Conservation (phyloP, 2,329 filamentous ascomycete genomes). For the Trichoderma hamatum region DNA sequence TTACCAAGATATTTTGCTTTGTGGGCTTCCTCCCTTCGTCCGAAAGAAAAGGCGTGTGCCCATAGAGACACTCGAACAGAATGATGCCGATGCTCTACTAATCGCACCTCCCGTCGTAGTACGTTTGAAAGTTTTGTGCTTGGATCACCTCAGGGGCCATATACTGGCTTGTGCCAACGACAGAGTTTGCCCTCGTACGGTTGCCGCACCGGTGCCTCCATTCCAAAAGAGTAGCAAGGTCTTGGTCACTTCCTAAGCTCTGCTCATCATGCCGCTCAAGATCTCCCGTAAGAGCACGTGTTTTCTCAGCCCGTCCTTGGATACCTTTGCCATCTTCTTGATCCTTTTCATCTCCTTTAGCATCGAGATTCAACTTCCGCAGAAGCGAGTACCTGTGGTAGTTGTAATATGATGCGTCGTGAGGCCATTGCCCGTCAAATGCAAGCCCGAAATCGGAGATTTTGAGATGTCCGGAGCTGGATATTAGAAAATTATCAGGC, state of each 20-base stretch:
- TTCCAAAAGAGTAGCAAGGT: constrained; percentile 55
- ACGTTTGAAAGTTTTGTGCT: constrained; percentile 54
- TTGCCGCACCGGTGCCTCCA: constrained; percentile 72
- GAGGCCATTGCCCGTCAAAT: constrained; percentile 93
- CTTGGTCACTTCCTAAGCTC: constrained; percentile 33
- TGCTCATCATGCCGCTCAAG: constrained; percentile 42
- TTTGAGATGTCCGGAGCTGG: constrained; percentile 84
- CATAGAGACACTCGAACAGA: constrained; percentile 91
- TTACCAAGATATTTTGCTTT: constrained; percentile 80
- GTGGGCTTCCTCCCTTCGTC: constrained; percentile 78
- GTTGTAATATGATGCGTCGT: constrained; percentile 85
- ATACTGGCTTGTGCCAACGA: constrained; percentile 95
- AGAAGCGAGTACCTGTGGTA: constrained; percentile 79
- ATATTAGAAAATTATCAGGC: constrained; percentile 95
- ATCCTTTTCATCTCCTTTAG: constrained; percentile 76
- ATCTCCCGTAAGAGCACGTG: constrained; percentile 37
- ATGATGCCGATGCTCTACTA: constrained; percentile 98
- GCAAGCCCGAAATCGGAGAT: constrained; percentile 96
- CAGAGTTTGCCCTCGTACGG: constrained; percentile 75
- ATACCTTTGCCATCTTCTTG: constrained; percentile 52
- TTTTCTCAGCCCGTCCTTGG: constrained; percentile 41
- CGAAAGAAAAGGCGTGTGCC: constrained; percentile 84
- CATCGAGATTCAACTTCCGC: constrained; percentile 71
- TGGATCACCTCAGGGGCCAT: constrained; percentile 94
- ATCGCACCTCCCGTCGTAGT: constrained; percentile 91